Evolutionary conservation across 345 rosid genomes (phyloP).

Genomic region (Litchi chinensis): DNA sequence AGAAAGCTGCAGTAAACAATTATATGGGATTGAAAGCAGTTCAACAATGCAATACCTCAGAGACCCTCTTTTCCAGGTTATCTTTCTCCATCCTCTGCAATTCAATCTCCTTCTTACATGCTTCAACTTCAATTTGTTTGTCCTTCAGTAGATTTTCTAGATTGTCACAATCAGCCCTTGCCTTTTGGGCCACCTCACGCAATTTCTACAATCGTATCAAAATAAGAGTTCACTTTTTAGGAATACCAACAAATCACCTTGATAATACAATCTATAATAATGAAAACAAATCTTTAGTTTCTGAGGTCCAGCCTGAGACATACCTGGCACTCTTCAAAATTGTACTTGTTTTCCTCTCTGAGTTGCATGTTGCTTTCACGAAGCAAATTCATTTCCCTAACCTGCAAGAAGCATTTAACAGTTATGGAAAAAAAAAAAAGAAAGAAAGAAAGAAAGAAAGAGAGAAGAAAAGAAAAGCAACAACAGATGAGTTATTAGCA

Average conservation of each 20-base stretch:
- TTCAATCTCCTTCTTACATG: conserved; percentile 70
- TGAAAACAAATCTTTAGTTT: neutral
- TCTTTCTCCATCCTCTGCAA: conserved; percentile 63
- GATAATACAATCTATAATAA: neutral
- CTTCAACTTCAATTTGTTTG: conserved; percentile 68
- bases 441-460: too few relatives aligned
- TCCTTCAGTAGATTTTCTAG: conserved; percentile 54
- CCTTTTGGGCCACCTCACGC: conserved; percentile 71
- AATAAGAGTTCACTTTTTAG: conserved; percentile 1
- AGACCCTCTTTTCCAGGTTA: conserved; percentile 60
- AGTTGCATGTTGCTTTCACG: conserved; percentile 97
- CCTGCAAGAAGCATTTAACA: conserved; percentile 44
- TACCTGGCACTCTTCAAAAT: conserved; percentile 97
- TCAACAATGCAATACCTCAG: conserved; percentile 56
- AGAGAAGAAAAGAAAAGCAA: neutral
- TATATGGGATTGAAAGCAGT: conserved; percentile 9
- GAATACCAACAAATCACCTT: neutral
- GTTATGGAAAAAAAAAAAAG: neutral
- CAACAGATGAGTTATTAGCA: neutral
- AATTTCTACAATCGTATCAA: conserved; percentile 53
- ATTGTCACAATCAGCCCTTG: conserved; percentile 52
- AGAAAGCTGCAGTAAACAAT: conserved; percentile 25
- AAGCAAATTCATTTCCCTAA: conserved; percentile 83
- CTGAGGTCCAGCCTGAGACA: conserved; percentile 9
- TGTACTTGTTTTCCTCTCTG: conserved; percentile 95